These are phyloP conservation scores for Penicillium dipodomyicola DNA, from an alignment of 495 filamentous ascomycete genomes.

Conservation along the genomic window DNA sequence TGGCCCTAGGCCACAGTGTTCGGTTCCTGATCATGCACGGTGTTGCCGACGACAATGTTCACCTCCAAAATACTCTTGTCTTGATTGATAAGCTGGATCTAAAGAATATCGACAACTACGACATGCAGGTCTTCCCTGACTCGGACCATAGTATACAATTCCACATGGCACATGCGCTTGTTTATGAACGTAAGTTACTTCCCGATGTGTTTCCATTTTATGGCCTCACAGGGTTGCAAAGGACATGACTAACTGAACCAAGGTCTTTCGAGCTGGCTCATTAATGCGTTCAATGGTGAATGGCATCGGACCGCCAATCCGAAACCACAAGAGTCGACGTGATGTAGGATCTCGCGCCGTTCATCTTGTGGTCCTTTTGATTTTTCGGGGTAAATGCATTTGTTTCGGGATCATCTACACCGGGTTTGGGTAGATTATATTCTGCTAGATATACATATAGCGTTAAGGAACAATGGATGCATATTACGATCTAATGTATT, in stretches of 20 bases:
- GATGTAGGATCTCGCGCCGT: slow-evolving; percentile 26
- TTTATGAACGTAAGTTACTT: slow-evolving; percentile 83
- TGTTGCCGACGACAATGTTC: slow-evolving; percentile 92
- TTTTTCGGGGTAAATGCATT: slow-evolving; percentile 8
- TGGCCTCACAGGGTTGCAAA: slow-evolving; percentile 14
- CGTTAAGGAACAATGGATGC: not conserved
- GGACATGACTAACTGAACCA: slow-evolving; percentile 26
- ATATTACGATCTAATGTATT: not conserved
- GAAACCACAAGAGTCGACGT: slow-evolving; percentile 49
- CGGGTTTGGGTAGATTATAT: not conserved
- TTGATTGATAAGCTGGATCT: slow-evolving; percentile 86
- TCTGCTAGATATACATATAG: not conserved
- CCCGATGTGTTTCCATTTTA: not conserved
- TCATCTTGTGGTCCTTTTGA: slow-evolving; percentile 5
- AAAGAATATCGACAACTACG: slow-evolving; percentile 85
- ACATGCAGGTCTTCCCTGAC: slow-evolving; percentile 94
- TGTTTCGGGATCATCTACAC: not conserved
- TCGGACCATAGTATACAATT: slow-evolving; percentile 95
- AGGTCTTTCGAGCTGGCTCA: slow-evolving; percentile 89
- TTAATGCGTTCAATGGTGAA: slow-evolving; percentile 97
- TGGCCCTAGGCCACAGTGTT: slow-evolving; percentile 66
- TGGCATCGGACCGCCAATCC: slow-evolving; percentile 76
- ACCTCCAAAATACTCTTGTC: slow-evolving; percentile 86
- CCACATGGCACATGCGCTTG: slow-evolving; percentile 87
- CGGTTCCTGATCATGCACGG: slow-evolving; percentile 95